phyloP scores from a whole-genome alignment of 2,329 filamentous ascomycete genomes.

The Xylariaceae sp. region DNA sequence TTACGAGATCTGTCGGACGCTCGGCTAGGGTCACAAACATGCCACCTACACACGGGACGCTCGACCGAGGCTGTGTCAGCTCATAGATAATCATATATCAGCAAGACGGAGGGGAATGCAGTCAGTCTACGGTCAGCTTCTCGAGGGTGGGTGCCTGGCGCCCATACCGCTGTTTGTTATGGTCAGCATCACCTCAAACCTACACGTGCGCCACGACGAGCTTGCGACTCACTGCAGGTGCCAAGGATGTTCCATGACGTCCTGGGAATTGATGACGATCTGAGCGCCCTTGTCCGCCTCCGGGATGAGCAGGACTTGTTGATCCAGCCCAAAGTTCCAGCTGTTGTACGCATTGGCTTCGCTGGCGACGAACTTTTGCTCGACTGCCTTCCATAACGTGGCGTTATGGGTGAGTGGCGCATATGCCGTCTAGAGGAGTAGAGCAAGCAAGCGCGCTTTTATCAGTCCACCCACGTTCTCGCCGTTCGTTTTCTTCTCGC shows the following conservation, averaged over 20 bases:
- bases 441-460: too few relatives aligned
- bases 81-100: too few relatives aligned
- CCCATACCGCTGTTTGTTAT: constrained; percentile 18
- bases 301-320: constrained; percentile 33
- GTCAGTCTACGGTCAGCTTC: too few relatives aligned
- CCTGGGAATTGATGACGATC: constrained; percentile 34
- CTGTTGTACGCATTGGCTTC: constrained; percentile 30
- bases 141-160: too few relatives aligned
- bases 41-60: constrained; percentile 22
- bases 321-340: constrained; percentile 33
- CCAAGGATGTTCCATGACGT: constrained; percentile 37
- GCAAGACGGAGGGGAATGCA: too few relatives aligned
- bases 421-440: constrained; percentile 30
- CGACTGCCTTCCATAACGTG: constrained; percentile 31
- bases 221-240: constrained; percentile 34
- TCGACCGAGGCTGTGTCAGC: too few relatives aligned
- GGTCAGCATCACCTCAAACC: too few relatives aligned
- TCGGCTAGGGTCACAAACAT: constrained; percentile 33
- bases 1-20: constrained; percentile 28
- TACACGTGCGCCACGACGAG: too few relatives aligned
- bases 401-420: constrained; percentile 28
- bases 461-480: too few relatives aligned
- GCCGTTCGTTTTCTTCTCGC: too few relatives aligned
- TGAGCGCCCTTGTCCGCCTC: constrained; percentile 30
- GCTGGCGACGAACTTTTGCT: constrained; percentile 25